Evolutionary conservation across 2,329 filamentous ascomycete species (phyloP).

Genomic region (Fusarium luffae): DNA sequence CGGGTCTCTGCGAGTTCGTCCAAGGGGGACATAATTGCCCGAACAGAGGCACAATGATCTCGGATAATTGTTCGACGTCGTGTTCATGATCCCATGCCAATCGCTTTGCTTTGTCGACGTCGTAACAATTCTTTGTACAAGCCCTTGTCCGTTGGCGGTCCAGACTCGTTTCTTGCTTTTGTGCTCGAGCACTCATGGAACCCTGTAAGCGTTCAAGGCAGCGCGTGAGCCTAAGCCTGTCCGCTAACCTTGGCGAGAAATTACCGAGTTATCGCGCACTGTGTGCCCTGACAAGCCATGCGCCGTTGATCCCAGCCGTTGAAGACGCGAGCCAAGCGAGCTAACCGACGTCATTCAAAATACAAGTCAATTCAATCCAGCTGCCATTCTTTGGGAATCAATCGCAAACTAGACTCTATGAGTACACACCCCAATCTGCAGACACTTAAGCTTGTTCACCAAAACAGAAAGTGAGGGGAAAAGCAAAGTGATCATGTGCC

Average conservation of each 20-base stretch:
- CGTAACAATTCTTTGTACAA: background rate
- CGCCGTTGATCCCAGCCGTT: background rate
- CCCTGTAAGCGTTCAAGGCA: background rate
- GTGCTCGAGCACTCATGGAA: background rate
- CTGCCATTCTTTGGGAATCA: background rate
- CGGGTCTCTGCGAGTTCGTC: too few species aligned
- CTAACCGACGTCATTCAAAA: background rate
- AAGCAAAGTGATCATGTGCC: slow-evolving; percentile 13
- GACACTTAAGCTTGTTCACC: slow-evolving; percentile 8
- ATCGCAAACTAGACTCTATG: slow-evolving; percentile 27
- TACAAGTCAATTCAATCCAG: background rate
- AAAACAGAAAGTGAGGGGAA: slow-evolving; percentile 7
- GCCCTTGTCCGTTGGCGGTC: background rate
- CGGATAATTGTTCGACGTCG: fast-evolving
- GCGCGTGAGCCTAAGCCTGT: background rate
- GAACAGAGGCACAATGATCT: background rate
- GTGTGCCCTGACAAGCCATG: background rate
- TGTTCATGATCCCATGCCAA: background rate
- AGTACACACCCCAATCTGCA: background rate
- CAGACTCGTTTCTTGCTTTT: background rate
- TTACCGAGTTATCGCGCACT: background rate
- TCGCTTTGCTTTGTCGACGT: background rate
- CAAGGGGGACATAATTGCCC: fast-evolving
- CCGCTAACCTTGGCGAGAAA: background rate
- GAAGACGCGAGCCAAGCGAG: background rate